Base-by-base conservation (phyloP, 2,329 filamentous ascomycete genomes). In the Penicillium sp. region DNA sequence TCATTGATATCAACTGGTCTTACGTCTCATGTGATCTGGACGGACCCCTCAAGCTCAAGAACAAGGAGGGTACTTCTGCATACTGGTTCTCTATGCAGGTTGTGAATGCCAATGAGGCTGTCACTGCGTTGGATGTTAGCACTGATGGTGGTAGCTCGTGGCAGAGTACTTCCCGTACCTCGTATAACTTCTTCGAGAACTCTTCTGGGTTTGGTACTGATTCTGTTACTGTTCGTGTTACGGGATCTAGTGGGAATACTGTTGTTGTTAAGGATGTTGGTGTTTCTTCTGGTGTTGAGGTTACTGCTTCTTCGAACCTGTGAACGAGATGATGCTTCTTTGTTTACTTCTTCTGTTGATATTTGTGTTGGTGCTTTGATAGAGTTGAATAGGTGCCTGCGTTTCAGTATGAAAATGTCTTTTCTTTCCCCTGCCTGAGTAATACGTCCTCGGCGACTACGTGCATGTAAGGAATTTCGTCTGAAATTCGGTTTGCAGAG, bases 51-150 rank as follows among this genome's bases (percentile, higher is more conserved):
- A 61, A 74, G 43, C 73, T 84, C 22, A 77, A 79, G 68, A 82
- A 81, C 72, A 83, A 84, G 67, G 73, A 66, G 14, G 70, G 69
- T 5, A 66, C 75, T 3, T 80, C 77, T 4, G 65, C 70, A 29
- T 77, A 78, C 68, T 83, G 81, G 81, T 84, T 84, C 72, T 78
- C 77, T 45, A 84, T 85, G 77, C 86, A 88, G 68, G 84, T 88
- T 41, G 76, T 86, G 63, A 87, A 88, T 70, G 73, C 81, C 63
- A 86, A 85, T 67, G 75, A 82, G 55, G 76, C 78, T 14, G 78
- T 88, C 39, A 62, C 75, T 49, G 77, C 73, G 58, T 75, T 88
- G 22, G 84, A 88, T 60, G 84, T 88, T 54, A 84, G 81, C 54
- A 83, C 77, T 16, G 81, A 88, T 63, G 78, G 81, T 10, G 85